These are phyloP conservation scores for Tetrapisispora pingtungensis DNA, from an alignment of 805 yeast genomes.

Conservation along the genomic window DNA sequence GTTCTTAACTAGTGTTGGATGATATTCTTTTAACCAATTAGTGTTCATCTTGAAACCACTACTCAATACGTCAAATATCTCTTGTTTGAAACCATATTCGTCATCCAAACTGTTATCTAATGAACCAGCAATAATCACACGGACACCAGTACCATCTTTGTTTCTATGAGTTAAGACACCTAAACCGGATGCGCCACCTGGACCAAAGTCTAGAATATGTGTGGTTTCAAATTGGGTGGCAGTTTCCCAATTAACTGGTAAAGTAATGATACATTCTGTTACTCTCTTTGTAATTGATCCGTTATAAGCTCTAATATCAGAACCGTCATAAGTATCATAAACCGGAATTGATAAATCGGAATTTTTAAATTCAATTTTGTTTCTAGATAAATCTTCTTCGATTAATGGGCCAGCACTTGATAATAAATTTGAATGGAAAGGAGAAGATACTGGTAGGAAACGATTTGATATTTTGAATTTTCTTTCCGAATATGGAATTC, in stretches of 20 bases:
- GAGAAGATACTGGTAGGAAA: slow-evolving; percentile 90
- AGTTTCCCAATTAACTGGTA: slow-evolving; percentile 90
- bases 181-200: slow-evolving; percentile 95
- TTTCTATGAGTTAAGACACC: slow-evolving; percentile 95
- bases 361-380: slow-evolving; percentile 47
- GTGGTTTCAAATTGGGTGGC: slow-evolving; percentile 78
- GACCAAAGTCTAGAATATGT: slow-evolving; percentile 94
- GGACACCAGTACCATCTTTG: slow-evolving; percentile 96
- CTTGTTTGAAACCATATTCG: slow-evolving; percentile 94
- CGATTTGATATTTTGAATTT: slow-evolving; percentile 87
- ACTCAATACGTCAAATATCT: slow-evolving; percentile 65
- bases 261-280: slow-evolving; percentile 71
- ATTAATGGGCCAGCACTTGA: slow-evolving; percentile 61
- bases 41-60: slow-evolving; percentile 67
- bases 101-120: slow-evolving; percentile 63
- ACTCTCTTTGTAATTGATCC: slow-evolving; percentile 59
- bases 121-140: slow-evolving; percentile 89
- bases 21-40: slow-evolving; percentile 83
- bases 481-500: slow-evolving; percentile 89
- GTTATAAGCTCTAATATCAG: slow-evolving; percentile 50
- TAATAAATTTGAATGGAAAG: slow-evolving; percentile 89
- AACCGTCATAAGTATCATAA: slow-evolving; percentile 79
- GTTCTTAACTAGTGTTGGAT: slow-evolving; percentile 77
- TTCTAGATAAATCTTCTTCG: slow-evolving; percentile 50
- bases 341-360: slow-evolving; percentile 71